Conservation (phyloP, 371 early-diverging fungal genomes). For the Actinomortierella ambigua region DNA sequence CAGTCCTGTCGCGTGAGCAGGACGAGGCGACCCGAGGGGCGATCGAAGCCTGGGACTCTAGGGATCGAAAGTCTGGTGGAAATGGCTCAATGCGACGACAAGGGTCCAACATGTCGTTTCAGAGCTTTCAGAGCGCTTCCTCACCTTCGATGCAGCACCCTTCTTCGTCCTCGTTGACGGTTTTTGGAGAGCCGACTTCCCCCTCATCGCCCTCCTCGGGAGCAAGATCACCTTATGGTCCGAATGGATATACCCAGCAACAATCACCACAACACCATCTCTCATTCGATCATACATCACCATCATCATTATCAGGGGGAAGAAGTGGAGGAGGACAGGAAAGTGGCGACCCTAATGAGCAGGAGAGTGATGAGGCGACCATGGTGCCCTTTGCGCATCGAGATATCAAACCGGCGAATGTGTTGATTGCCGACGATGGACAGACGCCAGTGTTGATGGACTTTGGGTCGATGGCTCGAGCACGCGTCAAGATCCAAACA, state of each 20-base stretch:
- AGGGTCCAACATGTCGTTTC: constrained; percentile 17
- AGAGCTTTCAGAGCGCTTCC: too few relatives aligned
- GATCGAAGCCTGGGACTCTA: constrained; percentile 43
- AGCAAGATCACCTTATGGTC: too few relatives aligned
- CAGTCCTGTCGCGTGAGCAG: constrained; percentile 42
- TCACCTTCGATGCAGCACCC: too few relatives aligned
- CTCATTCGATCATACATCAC: constrained; percentile 11
- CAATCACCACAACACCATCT: neutral
- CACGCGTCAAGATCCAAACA: constrained; percentile 61
- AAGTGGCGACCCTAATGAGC: neutral
- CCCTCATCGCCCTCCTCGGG: too few relatives aligned
- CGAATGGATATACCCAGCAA: neutral
- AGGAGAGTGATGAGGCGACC: constrained; percentile 33
- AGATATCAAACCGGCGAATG: constrained; percentile 82
- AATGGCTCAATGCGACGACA: constrained; percentile 17
- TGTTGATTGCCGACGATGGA: constrained; percentile 68
- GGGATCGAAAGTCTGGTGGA: constrained; percentile 16
- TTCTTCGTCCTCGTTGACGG: too few relatives aligned
- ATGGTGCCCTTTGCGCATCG: constrained; percentile 73
- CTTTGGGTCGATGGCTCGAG: constrained; percentile 72
- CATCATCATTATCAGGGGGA: constrained; percentile 12
- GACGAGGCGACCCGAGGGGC: constrained; percentile 26
- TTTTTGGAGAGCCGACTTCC: too few relatives aligned
- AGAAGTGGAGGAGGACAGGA: constrained; percentile 1
- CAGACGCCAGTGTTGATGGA: constrained; percentile 77